Evolutionary conservation across 2,329 filamentous ascomycete species (phyloP).

Genomic region (Ophiostoma sp.): DNA sequence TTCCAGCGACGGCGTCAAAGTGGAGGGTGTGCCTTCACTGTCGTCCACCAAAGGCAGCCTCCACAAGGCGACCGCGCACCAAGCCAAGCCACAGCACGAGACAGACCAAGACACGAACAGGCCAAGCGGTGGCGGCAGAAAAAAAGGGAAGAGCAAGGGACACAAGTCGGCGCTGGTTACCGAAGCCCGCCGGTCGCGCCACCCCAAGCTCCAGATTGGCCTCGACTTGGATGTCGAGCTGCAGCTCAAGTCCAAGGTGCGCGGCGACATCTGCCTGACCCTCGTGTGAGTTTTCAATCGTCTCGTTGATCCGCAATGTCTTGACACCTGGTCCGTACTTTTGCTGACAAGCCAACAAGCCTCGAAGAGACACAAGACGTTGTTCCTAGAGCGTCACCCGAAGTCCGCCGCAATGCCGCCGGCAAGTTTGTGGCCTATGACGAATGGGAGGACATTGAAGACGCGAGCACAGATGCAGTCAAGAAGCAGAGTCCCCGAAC

Average conservation of each 20-base stretch:
- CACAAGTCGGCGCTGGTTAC: not conserved
- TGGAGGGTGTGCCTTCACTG: not conserved
- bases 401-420: constrained; percentile 19
- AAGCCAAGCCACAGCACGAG: not conserved
- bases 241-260: constrained; percentile 71
- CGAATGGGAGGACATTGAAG: constrained; percentile 17
- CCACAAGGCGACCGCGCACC: not conserved
- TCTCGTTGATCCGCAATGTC: not conserved
- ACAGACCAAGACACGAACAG: not conserved
- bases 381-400: constrained; percentile 20
- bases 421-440: constrained; percentile 21
- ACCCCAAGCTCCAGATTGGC: constrained; percentile 31
- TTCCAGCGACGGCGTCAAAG: not conserved
- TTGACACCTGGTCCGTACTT: not conserved
- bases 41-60: too few relatives aligned
- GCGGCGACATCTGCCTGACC: constrained; percentile 66
- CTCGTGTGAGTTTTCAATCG: constrained; percentile 52
- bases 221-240: constrained; percentile 69
- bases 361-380: constrained; percentile 24
- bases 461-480: not conserved
- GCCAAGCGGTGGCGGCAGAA: not conserved
- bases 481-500: not conserved
- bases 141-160: not conserved
- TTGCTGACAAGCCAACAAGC: constrained; percentile 10
- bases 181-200: constrained; percentile 14